phyloP scores from a whole-genome alignment of 2,329 filamentous ascomycete genomes.

The Hypoxylon sp. region DNA sequence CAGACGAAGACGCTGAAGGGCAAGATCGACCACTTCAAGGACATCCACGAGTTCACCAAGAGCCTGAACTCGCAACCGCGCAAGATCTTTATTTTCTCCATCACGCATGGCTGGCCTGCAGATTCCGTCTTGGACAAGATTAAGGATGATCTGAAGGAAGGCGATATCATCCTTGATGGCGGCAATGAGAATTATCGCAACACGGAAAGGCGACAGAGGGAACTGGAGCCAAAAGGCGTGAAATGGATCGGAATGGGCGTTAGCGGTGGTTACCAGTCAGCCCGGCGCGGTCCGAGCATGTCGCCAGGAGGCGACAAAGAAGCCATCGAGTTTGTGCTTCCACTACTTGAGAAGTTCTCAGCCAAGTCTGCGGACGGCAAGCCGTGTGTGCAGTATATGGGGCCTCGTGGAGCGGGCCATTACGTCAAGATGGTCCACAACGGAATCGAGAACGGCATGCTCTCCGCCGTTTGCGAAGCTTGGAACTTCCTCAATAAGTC shows the following conservation, averaged over 20 bases:
- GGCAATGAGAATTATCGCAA: constrained; percentile 77
- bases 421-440: constrained; percentile 85
- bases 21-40: constrained; percentile 48
- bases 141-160: constrained; percentile 66
- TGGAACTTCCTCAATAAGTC: constrained; percentile 74
- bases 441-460: constrained; percentile 81
- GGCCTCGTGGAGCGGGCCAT: constrained; percentile 74
- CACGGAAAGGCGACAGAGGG: constrained; percentile 74
- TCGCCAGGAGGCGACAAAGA: constrained; percentile 74
- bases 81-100: constrained; percentile 67
- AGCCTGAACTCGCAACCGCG: constrained; percentile 60
- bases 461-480: constrained; percentile 74
- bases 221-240: constrained; percentile 70
- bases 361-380: constrained; percentile 72
- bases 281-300: constrained; percentile 76
- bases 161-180: constrained; percentile 78
- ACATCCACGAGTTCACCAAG: constrained; percentile 62
- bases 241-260: constrained; percentile 78
- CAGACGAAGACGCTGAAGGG: constrained; percentile 41
- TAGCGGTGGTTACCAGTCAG: constrained; percentile 78
- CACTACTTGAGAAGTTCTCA: constrained; percentile 72
- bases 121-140: constrained; percentile 58
- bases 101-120: constrained; percentile 63
- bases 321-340: constrained; percentile 71
- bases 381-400: constrained; percentile 66